phyloP scores from a whole-genome alignment of 2,329 filamentous ascomycete genomes.

The Ilyonectria robusta region DNA sequence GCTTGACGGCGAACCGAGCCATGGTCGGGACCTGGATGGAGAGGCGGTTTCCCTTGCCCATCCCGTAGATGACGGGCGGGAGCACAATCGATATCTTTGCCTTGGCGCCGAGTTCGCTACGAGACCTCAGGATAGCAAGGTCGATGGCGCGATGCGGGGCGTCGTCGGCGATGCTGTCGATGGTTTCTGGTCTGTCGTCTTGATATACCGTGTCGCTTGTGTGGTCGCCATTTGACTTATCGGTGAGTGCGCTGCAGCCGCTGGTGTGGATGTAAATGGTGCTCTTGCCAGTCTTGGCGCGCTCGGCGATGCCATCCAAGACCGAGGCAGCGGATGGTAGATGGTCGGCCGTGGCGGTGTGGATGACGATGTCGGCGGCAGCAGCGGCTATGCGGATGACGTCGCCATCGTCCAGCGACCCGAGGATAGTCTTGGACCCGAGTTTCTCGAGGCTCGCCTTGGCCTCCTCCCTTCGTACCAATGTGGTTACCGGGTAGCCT shows the following conservation, averaged over 20 bases:
- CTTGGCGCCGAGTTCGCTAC: background rate
- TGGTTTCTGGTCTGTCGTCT: background rate
- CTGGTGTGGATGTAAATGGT: conserved; percentile 10
- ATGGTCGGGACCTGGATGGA: conserved; percentile 6
- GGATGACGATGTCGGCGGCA: background rate
- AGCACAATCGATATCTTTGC: background rate
- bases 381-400: background rate
- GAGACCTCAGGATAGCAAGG: background rate
- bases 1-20: background rate
- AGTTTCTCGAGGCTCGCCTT: background rate
- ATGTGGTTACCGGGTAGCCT: conserved; percentile 3
- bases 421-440: background rate
- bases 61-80: background rate
- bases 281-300: background rate
- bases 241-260: background rate
- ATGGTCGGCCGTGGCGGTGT: conserved; percentile 3
- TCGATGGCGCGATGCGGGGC: conserved; percentile 4
- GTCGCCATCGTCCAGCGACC: background rate
- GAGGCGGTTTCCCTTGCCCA: background rate
- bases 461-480: conserved; percentile 1
- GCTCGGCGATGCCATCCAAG: conserved; percentile 1
- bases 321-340: background rate
- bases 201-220: background rate
- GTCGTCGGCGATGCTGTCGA: background rate
- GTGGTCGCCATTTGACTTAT: background rate